These are phyloP conservation scores for Coemansia sp. DNA, from an alignment of 192 early-diverging fungal species.

Conservation along the genomic window DNA sequence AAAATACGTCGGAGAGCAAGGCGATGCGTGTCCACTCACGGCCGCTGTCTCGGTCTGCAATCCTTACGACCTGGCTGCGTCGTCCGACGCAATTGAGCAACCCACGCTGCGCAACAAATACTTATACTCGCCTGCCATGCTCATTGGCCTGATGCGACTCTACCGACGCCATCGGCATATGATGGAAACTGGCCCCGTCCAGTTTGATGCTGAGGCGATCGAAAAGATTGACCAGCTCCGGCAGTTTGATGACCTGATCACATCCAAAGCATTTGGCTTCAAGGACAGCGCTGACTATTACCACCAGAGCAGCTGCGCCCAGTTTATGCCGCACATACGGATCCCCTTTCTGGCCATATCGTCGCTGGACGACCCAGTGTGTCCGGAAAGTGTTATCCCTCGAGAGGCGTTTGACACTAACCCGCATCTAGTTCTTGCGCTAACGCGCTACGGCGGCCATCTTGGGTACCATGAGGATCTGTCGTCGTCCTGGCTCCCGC, in stretches of 20 bases:
- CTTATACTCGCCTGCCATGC: conserved; percentile 62
- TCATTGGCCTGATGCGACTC: conserved; percentile 55
- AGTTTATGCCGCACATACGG: conserved; percentile 62
- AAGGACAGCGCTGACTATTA: conserved; percentile 83
- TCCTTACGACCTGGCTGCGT: conserved; percentile 76
- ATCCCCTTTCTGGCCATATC: conserved; percentile 84
- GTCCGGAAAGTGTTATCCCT: conserved; percentile 65
- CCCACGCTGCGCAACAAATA: conserved; percentile 56
- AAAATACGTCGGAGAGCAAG: conserved; percentile 87
- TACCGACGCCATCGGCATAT: conserved; percentile 54
- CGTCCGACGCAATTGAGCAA: conserved; percentile 51
- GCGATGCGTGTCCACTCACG: conserved; percentile 68
- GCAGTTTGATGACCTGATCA: conserved; percentile 83
- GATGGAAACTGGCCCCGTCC: conserved; percentile 43
- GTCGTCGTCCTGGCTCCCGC: conserved; percentile 57
- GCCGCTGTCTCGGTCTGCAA: conserved; percentile 81
- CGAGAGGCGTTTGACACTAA: conserved; percentile 70
- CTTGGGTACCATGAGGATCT: conserved; percentile 82
- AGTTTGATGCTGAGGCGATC: conserved; percentile 58
- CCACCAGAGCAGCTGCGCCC: conserved; percentile 59
- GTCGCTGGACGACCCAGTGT: conserved; percentile 91
- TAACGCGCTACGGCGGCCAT: conserved; percentile 84
- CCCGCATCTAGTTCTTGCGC: conserved; percentile 59
- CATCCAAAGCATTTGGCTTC: conserved; percentile 72
- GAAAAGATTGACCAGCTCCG: conserved; percentile 60